These are phyloP conservation scores for Fonsecaea multimorphosa DNA, from an alignment of 2,329 filamentous ascomycete genomes.

Conservation along the genomic window DNA sequence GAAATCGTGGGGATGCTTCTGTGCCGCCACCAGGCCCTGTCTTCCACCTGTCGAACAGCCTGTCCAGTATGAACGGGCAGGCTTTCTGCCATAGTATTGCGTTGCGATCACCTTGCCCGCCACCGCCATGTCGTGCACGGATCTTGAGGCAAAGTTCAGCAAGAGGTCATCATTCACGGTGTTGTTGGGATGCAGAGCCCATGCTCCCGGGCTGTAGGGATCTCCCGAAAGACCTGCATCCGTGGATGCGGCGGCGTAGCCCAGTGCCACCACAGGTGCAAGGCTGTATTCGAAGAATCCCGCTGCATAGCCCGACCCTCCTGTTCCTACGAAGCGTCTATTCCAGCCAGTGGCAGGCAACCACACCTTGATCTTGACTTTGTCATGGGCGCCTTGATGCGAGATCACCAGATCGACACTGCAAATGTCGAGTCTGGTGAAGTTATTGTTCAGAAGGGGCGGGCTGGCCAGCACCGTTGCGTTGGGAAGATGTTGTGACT, in stretches of 20 bases:
- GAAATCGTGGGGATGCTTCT: slow-evolving; percentile 31
- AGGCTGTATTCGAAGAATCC: slow-evolving; percentile 27
- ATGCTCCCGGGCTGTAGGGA: not conserved
- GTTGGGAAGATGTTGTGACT: slow-evolving; percentile 10
- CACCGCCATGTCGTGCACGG: slow-evolving; percentile 45
- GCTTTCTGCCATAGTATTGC: slow-evolving; percentile 26
- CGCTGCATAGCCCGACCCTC: slow-evolving; percentile 46
- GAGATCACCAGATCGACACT: slow-evolving; percentile 41
- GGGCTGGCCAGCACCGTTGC: slow-evolving; percentile 9
- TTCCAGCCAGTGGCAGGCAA: slow-evolving; percentile 47
- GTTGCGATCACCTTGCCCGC: slow-evolving; percentile 37
- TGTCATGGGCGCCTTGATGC: slow-evolving; percentile 8
- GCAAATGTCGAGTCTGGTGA: slow-evolving; percentile 20
- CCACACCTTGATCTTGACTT: slow-evolving; percentile 48
- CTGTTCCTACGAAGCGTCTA: slow-evolving; percentile 47
- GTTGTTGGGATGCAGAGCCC: slow-evolving; percentile 34
- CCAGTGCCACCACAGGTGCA: slow-evolving; percentile 16
- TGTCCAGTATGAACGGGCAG: slow-evolving; percentile 55
- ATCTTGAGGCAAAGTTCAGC: slow-evolving; percentile 45
- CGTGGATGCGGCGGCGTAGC: slow-evolving; percentile 37
- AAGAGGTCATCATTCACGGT: slow-evolving; percentile 45
- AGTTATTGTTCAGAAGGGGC: slow-evolving; percentile 12
- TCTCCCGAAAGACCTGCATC: slow-evolving; percentile 30
- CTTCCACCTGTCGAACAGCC: slow-evolving; percentile 67
- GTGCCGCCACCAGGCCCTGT: slow-evolving; percentile 60